Base-by-base conservation (phyloP, 371 early-diverging fungal genomes). In the Choanephora cucurbitarum region DNA sequence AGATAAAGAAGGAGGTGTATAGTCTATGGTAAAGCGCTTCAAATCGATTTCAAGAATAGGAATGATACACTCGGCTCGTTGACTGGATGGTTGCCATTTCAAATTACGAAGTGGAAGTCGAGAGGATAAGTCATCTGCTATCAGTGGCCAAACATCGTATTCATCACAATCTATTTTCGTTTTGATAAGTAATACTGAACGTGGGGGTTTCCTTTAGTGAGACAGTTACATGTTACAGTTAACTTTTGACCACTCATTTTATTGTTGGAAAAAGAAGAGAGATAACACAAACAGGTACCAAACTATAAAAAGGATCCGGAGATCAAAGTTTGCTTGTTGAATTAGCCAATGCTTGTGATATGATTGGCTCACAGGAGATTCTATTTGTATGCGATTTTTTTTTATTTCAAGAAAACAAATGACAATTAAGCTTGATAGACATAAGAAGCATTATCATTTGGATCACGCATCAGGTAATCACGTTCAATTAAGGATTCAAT, bases 401-500 rank as follows among this genome's bases (percentile, higher is more conserved):
- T n/a, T n/a, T n/a, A n/a, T n/a, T n/a, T n/a, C n/a, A n/a, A n/a
- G n/a, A n/a, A n/a, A n/a, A n/a, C n/a, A n/a, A n/a, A n/a, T n/a
- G n/a, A n/a, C n/a, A n/a, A n/a, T 60, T 57, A 58, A 34, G 41
- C 58, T 43, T 59, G 56, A 54, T 69, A 73, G 21, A 71, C 58
- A 21, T 69, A 73, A 3, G 67, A 11, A 5, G 59, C 46, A 32
- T 49, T 57, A 24, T 68, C 24, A 2, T 77, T 60, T 34, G 80
- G 69, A 66, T 93, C 96, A 11, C 97, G 83, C 55, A 84, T 85
- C 48, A 97, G 53, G 67, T 92, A 97, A 56, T 96, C 97, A 19
- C 95, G 88, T 33, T 96, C 96, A 58, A 96, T 92, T 49, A 97
- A 67, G 4, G 87, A 81, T 60, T 97, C 96, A 41, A 97, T 91